Percentiles rank a stretch among this genome's conserved stretches.
These are phyloP conservation scores for Beta lomatogona DNA, from an alignment of 179 eudicot species.

Conservation along the genomic window DNA sequence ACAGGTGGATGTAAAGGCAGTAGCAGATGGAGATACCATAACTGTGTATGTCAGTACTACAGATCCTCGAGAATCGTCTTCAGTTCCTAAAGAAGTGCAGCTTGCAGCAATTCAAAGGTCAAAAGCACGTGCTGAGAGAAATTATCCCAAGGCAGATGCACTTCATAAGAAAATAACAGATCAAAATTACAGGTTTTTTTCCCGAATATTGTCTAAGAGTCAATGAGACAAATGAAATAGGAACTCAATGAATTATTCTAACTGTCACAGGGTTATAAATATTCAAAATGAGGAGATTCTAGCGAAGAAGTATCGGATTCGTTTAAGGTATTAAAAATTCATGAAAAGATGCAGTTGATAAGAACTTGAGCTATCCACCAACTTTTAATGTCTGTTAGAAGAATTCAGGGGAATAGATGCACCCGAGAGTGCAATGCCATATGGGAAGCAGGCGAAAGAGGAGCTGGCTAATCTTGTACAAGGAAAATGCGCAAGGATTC, in stretches of 20 bases:
- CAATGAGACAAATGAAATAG: not conserved
- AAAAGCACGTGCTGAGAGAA: slow-evolving; percentile 65
- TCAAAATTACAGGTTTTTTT: slow-evolving; percentile 67
- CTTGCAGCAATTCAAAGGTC: slow-evolving; percentile 68
- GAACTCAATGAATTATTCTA: not conserved
- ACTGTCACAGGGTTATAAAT: slow-evolving; percentile 57
- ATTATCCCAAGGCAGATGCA: slow-evolving; percentile 79
- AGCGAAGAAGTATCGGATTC: slow-evolving; percentile 80
- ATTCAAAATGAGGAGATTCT: slow-evolving; percentile 71
- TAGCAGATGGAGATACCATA: slow-evolving; percentile 94
- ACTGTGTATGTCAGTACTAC: slow-evolving; percentile 83
- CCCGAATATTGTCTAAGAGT: not conserved
- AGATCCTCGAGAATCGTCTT: slow-evolving; percentile 75
- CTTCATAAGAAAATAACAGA: slow-evolving; percentile 69
- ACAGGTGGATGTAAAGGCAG: slow-evolving; percentile 89
- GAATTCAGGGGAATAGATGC: slow-evolving; percentile 90
- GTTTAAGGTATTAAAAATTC: slow-evolving; percentile 60
- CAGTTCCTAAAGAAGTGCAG: slow-evolving; percentile 75
- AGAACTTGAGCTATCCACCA: slow-evolving; percentile 5
- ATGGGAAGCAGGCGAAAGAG: slow-evolving; percentile 84
- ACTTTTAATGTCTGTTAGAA: slow-evolving; percentile 19
- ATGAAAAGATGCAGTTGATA: not conserved
- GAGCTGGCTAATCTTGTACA: slow-evolving; percentile 67
- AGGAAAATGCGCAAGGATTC: slow-evolving; percentile 60
- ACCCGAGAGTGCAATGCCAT: slow-evolving; percentile 90